A percentile compares a stretch with the other conserved stretches of the same genome.
Evolutionary conservation across 2,329 filamentous ascomycete species (phyloP).

Genomic region (Fonsecaea monophora): DNA sequence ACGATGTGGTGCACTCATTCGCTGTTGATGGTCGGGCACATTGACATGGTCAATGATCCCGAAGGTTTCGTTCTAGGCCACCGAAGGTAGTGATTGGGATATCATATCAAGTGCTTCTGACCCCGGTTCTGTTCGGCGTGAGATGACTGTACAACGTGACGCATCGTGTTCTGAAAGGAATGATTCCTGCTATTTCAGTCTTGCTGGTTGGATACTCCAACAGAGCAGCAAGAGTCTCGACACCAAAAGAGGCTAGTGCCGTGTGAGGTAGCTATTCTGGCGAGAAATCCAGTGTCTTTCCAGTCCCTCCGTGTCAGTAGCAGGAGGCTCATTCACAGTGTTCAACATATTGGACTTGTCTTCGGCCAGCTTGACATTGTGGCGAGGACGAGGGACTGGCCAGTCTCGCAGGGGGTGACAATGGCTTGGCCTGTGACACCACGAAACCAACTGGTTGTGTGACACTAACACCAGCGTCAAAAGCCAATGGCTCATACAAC

Average conservation of each 20-base stretch:
- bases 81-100: not conserved
- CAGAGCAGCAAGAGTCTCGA: not conserved
- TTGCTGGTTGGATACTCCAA: not conserved
- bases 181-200: not conserved
- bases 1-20: not conserved
- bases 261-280: not conserved
- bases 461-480: not conserved
- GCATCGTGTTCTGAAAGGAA: not conserved
- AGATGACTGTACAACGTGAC: not conserved
- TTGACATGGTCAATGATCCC: not conserved
- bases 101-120: not conserved
- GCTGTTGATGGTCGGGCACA: not conserved
- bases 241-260: not conserved
- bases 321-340: not conserved
- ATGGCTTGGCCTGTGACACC: conserved; percentile 15
- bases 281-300: not conserved
- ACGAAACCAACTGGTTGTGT: not conserved
- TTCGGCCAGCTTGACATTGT: not conserved
- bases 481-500: not conserved
- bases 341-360: not conserved
- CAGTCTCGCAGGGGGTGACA: not conserved
- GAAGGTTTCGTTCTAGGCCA: not conserved
- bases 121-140: not conserved
- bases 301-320: not conserved
- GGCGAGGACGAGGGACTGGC: not conserved